These are phyloP conservation scores for Globisporangium cystogenes DNA, from an alignment of 352 stramenopile genomes.

Conservation along the genomic window DNA sequence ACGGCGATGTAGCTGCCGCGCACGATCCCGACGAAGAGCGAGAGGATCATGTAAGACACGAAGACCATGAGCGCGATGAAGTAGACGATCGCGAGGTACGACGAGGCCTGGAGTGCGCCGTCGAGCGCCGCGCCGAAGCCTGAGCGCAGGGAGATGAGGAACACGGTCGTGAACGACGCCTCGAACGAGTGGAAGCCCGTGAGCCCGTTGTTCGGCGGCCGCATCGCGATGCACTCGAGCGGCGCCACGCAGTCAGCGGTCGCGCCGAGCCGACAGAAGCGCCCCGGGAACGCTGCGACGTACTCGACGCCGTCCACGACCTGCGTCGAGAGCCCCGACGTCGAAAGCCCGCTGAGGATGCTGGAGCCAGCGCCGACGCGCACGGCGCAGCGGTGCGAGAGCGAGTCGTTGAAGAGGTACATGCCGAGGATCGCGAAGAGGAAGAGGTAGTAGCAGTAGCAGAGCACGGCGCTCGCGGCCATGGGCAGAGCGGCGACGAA, in stretches of 20 bases:
- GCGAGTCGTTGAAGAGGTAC: conserved; percentile 83
- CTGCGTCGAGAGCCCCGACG: conserved; percentile 12
- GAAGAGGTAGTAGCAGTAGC: conserved; percentile 84
- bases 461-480: conserved; percentile 64
- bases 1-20: conserved; percentile 72
- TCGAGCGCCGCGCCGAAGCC: conserved; percentile 78
- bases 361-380: conserved; percentile 18
- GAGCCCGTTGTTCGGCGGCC: conserved; percentile 61
- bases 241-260: conserved; percentile 24
- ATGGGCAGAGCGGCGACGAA: conserved; percentile 68
- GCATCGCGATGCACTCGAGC: conserved; percentile 52
- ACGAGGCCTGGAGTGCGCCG: conserved; percentile 62
- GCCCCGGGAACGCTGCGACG: conserved; percentile 37
- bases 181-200: conserved; percentile 84
- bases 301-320: conserved; percentile 25
- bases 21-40: conserved; percentile 81
- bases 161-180: conserved; percentile 75
- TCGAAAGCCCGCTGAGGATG: neutral
- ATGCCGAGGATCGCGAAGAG: conserved; percentile 82
- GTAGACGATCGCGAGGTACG: conserved; percentile 71
- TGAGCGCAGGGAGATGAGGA: conserved; percentile 68
- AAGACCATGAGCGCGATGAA: conserved; percentile 81
- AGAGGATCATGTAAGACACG: conserved; percentile 83
- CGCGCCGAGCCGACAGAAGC: conserved; percentile 38
- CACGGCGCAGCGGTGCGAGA: conserved; percentile 62